These are phyloP conservation scores for Cryptococcus amylolentus DNA, from an alignment of 1,284 basidiomycete species.

Conservation along the genomic window DNA sequence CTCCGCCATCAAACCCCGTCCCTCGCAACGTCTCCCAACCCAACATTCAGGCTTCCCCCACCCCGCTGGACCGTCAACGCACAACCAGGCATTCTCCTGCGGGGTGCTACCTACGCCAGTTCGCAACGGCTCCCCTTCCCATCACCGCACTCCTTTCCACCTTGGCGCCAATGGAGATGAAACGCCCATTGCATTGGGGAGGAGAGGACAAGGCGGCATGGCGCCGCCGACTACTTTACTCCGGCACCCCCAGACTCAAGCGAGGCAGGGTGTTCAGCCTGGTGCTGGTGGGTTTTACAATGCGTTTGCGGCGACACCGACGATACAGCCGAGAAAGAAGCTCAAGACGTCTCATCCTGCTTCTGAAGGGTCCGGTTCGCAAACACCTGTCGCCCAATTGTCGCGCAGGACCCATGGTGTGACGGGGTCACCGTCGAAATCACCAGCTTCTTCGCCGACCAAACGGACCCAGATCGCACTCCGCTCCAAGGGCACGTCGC, in stretches of 20 bases:
- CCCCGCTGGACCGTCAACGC: not conserved
- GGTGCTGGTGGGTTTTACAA: slow-evolving; percentile 21
- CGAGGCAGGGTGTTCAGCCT: too few relatives aligned
- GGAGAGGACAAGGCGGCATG: too few relatives aligned
- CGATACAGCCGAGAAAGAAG: slow-evolving; percentile 19
- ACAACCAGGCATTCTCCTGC: not conserved
- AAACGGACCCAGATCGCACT: slow-evolving; percentile 3
- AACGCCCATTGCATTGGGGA: too few relatives aligned
- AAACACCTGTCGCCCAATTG: not conserved
- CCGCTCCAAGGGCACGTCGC: slow-evolving; percentile 4
- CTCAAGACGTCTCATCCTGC: slow-evolving; percentile 24
- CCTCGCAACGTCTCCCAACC: slow-evolving; percentile 7
- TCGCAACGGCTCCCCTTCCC: slow-evolving; percentile 21
- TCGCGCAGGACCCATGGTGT: too few relatives aligned
- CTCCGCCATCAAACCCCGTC: slow-evolving; percentile 21
- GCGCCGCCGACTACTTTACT: too few relatives aligned
- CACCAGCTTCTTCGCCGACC: slow-evolving; percentile 14
- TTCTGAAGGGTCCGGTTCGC: not conserved
- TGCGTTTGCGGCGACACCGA: slow-evolving; percentile 31
- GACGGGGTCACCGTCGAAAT: slow-evolving; percentile 9
- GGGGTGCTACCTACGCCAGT: slow-evolving; percentile 14
- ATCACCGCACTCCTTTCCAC: too few relatives aligned
- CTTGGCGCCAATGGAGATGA: too few relatives aligned
- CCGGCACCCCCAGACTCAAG: too few relatives aligned
- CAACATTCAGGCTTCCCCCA: not conserved